A percentile compares a stretch with the other conserved stretches of the same genome.
These are phyloP conservation scores for Pichia nakasei DNA, from an alignment of 805 yeast genomes.

Conservation along the genomic window DNA sequence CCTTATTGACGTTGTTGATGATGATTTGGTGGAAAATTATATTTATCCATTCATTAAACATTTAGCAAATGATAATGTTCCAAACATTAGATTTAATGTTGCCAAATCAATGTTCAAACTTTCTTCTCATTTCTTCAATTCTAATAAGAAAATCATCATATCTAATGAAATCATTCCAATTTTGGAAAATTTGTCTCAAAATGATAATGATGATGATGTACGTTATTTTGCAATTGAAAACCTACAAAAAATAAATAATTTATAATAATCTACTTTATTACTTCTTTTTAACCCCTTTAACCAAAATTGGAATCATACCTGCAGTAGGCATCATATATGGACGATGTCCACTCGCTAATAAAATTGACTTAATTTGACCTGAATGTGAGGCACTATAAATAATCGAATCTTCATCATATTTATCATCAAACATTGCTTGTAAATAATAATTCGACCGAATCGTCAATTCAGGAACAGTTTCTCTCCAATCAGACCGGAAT, in stretches of 20 bases:
- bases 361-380: slow-evolving; percentile 45
- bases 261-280: slow-evolving; percentile 1
- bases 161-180: slow-evolving; percentile 49
- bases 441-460: slow-evolving; percentile 39
- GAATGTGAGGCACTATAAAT: slow-evolving; percentile 52
- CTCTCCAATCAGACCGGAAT: slow-evolving; percentile 38
- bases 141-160: slow-evolving; percentile 31
- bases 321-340: slow-evolving; percentile 55
- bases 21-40: slow-evolving; percentile 48
- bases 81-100: slow-evolving; percentile 91
- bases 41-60: slow-evolving; percentile 74
- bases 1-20: slow-evolving; percentile 61
- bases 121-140: slow-evolving; percentile 39
- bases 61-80: slow-evolving; percentile 72
- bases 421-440: slow-evolving; percentile 30
- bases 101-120: slow-evolving; percentile 72
- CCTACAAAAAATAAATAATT: slow-evolving; percentile 14
- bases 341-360: slow-evolving; percentile 46
- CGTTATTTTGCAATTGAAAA: slow-evolving; percentile 69
- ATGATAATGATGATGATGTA: slow-evolving; percentile 83
- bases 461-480: slow-evolving; percentile 40
- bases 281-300: slow-evolving; percentile 31
- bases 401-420: slow-evolving; percentile 23
- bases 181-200: slow-evolving; percentile 46
- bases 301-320: slow-evolving; percentile 53